Percentiles rank a stretch among this genome's conserved stretches.
Conservation (phyloP, 2,329 filamentous ascomycete species). For the Scedosporium apiospermum region DNA sequence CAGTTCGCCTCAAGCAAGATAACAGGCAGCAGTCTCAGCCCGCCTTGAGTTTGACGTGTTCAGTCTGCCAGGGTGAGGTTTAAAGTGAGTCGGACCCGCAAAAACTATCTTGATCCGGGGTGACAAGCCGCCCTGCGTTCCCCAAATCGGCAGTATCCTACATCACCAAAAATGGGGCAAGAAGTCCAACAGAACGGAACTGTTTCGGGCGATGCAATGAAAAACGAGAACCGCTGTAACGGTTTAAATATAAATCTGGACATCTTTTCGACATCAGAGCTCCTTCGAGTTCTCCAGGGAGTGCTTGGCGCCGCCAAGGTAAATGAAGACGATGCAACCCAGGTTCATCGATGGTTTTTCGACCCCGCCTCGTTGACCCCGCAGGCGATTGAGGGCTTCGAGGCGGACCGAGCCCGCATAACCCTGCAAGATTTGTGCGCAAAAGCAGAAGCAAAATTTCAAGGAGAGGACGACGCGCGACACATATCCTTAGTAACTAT, state of each 20-base stretch:
- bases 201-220: background rate
- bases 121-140: background rate
- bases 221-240: background rate
- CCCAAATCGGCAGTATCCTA: background rate
- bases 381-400: background rate
- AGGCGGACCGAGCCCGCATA: background rate
- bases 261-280: background rate
- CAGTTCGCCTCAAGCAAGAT: background rate
- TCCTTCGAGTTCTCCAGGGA: background rate
- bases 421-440: background rate
- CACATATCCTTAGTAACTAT: background rate
- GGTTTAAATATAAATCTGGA: background rate
- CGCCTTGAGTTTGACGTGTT: background rate
- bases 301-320: background rate
- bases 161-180: background rate
- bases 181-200: background rate
- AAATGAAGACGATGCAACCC: background rate
- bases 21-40: background rate
- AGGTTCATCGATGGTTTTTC: background rate
- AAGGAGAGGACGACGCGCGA: background rate
- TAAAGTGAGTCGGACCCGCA: background rate
- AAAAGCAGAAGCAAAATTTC: background rate
- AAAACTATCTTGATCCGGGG: background rate
- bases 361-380: background rate
- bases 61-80: background rate